These are phyloP conservation scores for Lichina pygmaea DNA, from an alignment of 495 filamentous ascomycete genomes.

Conservation along the genomic window DNA sequence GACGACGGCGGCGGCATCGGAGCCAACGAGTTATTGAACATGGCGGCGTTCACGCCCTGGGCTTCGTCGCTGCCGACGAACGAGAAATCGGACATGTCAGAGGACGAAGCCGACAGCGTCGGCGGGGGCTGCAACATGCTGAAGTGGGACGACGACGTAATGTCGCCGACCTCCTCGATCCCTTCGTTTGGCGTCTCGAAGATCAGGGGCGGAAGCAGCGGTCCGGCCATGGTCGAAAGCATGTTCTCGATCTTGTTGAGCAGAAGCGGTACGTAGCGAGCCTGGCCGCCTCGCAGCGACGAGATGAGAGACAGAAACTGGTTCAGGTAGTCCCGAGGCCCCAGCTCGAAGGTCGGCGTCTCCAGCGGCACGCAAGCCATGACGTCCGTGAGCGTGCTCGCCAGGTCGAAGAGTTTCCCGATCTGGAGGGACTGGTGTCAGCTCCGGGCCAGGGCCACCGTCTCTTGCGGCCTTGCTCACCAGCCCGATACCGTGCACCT, in stretches of 20 bases:
- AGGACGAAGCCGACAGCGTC: slow-evolving; percentile 61
- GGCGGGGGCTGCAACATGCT: slow-evolving; percentile 15
- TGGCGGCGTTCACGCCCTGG: slow-evolving; percentile 24
- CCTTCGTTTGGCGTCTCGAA: slow-evolving; percentile 63
- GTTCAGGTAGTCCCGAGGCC: slow-evolving; percentile 47
- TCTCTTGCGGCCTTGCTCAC: slow-evolving; percentile 15
- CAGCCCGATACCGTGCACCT: slow-evolving; percentile 44
- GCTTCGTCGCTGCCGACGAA: slow-evolving; percentile 58
- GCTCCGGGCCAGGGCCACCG: background rate
- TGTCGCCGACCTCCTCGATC: slow-evolving; percentile 42
- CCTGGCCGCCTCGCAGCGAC: slow-evolving; percentile 38
- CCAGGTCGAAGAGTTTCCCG: slow-evolving; percentile 53
- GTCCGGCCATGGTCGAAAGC: slow-evolving; percentile 28
- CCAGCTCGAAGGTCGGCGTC: slow-evolving; percentile 28
- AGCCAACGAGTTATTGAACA: too few relatives aligned
- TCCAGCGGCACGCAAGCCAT: slow-evolving; percentile 35
- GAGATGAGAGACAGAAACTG: slow-evolving; percentile 39
- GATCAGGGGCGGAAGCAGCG: slow-evolving; percentile 24
- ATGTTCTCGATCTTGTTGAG: slow-evolving; percentile 40
- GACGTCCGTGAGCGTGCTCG: slow-evolving; percentile 45
- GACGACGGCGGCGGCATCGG: too few relatives aligned
- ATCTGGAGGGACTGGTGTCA: slow-evolving; percentile 15
- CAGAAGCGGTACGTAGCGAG: slow-evolving; percentile 42
- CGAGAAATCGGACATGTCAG: slow-evolving; percentile 34
- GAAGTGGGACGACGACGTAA: background rate